phyloP scores from a whole-genome alignment of 139 green algal genomes.

The Chlamydomonas urium region DNA sequence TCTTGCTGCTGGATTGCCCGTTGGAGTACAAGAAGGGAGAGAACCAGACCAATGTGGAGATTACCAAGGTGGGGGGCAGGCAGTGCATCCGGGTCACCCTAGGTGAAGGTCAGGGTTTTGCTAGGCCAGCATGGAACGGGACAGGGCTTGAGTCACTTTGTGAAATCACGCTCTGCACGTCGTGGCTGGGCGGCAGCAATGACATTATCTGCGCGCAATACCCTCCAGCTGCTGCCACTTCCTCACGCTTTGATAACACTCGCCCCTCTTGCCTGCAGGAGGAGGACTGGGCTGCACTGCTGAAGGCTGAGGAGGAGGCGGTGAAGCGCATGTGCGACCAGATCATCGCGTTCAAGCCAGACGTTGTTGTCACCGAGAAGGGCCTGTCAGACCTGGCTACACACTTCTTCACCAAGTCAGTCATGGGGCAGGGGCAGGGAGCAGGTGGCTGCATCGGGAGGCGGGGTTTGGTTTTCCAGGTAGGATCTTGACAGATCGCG shows the following conservation, averaged over 20 bases:
- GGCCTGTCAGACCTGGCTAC: conserved; percentile 90
- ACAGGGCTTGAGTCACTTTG: too few relatives aligned
- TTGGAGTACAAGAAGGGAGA: conserved; percentile 99
- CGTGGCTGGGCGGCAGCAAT: too few relatives aligned
- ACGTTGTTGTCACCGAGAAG: conserved; percentile 98
- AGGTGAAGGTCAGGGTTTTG: too few relatives aligned
- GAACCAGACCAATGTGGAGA: conserved; percentile 98
- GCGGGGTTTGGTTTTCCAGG: too few relatives aligned
- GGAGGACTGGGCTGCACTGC: conserved; percentile 60
- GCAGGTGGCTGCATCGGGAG: neutral
- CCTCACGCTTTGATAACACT: too few relatives aligned
- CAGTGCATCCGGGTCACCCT: too few relatives aligned
- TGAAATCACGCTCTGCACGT: too few relatives aligned
- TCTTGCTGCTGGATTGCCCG: conserved; percentile 97
- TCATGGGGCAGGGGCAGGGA: neutral
- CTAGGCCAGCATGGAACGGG: too few relatives aligned
- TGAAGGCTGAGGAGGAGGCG: conserved; percentile 97
- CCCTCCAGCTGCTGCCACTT: too few relatives aligned
- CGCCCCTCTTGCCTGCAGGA: neutral
- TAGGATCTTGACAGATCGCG: too few relatives aligned
- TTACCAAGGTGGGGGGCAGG: conserved; percentile 95
- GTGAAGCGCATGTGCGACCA: conserved; percentile 71
- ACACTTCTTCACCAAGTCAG: conserved; percentile 84
- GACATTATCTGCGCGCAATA: too few relatives aligned
- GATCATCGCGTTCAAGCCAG: conserved; percentile 91